These are phyloP conservation scores for Wickerhamomyces subpelliculosus DNA, from an alignment of 805 yeast species.

Conservation along the genomic window DNA sequence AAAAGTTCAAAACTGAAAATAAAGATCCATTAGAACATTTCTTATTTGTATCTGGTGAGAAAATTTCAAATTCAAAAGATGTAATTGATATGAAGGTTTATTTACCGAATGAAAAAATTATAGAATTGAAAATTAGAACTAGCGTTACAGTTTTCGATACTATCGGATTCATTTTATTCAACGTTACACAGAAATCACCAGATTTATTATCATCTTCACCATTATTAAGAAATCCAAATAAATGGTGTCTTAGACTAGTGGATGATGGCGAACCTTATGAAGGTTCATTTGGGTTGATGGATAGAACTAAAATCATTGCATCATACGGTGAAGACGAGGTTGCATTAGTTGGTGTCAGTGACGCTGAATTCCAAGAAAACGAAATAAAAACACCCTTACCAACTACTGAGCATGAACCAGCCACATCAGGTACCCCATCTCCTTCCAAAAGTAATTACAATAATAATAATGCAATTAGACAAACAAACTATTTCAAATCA, in stretches of 20 bases:
- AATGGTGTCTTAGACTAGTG: constrained; percentile 71
- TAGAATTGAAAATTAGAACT: constrained; percentile 22
- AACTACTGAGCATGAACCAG: constrained; percentile 1
- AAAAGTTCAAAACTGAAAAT: constrained; percentile 16
- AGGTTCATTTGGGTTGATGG: constrained; percentile 81
- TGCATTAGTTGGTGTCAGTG: constrained; percentile 59
- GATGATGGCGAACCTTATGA: constrained; percentile 94
- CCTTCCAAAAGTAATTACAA: not conserved
- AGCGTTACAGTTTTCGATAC: constrained; percentile 44
- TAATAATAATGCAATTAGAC: too few relatives aligned
- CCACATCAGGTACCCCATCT: constrained; percentile 3
- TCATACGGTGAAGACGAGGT: constrained; percentile 80
- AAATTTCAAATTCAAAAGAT: constrained; percentile 13
- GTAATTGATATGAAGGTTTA: constrained; percentile 18
- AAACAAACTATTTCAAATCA: constrained; percentile 30
- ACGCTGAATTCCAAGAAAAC: constrained; percentile 38
- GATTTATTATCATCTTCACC: constrained; percentile 2
- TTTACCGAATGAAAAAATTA: constrained; percentile 19
- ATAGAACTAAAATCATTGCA: constrained; percentile 54
- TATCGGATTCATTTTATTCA: constrained; percentile 45
- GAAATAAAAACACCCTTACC: constrained; percentile 51
- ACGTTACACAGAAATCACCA: constrained; percentile 3
- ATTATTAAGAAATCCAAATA: constrained; percentile 42
- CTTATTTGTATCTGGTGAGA: constrained; percentile 28
- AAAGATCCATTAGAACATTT: constrained; percentile 39